These are phyloP conservation scores for Taphrina populina DNA, from an alignment of 1,139 yeast genomes.

Conservation along the genomic window DNA sequence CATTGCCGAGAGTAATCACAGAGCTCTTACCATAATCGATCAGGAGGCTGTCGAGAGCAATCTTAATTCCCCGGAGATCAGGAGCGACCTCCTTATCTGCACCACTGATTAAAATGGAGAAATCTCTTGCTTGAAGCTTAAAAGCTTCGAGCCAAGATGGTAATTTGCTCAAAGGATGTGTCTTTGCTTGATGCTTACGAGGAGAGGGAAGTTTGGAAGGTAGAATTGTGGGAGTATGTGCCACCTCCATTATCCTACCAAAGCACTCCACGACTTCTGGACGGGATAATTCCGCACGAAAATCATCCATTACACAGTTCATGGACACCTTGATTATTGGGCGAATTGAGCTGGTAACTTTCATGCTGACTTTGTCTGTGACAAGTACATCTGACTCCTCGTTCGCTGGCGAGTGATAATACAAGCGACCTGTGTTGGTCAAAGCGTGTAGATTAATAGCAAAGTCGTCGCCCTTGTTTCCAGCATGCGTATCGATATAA, in stretches of 20 bases:
- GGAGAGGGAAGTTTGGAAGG: constrained; percentile 16
- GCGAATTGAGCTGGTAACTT: neutral
- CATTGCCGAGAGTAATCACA: neutral
- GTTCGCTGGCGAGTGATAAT: constrained; percentile 18
- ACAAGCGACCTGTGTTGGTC: constrained; percentile 16
- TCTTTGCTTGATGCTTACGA: neutral
- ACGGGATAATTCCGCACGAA: constrained; percentile 17
- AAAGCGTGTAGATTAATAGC: neutral
- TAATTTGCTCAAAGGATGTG: neutral
- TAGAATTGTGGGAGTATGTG: neutral
- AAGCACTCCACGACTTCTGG: constrained; percentile 27
- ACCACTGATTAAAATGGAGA: constrained; percentile 8
- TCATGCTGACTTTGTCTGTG: constrained; percentile 1
- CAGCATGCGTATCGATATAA: constrained; percentile 7
- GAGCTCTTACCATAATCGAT: neutral
- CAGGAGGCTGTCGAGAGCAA: constrained; percentile 9
- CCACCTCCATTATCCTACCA: constrained; percentile 11
- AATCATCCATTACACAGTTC: constrained; percentile 4
- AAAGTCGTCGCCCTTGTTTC: neutral
- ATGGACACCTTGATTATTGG: neutral
- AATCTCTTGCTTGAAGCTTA: neutral
- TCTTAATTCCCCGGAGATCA: constrained; percentile 25
- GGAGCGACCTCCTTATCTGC: constrained; percentile 23
- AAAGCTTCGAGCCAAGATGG: constrained; percentile 9
- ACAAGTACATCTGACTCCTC: constrained; percentile 21